phyloP scores from a whole-genome alignment of 805 yeast genomes.

The Sugiyamaella mastotermitis region DNA sequence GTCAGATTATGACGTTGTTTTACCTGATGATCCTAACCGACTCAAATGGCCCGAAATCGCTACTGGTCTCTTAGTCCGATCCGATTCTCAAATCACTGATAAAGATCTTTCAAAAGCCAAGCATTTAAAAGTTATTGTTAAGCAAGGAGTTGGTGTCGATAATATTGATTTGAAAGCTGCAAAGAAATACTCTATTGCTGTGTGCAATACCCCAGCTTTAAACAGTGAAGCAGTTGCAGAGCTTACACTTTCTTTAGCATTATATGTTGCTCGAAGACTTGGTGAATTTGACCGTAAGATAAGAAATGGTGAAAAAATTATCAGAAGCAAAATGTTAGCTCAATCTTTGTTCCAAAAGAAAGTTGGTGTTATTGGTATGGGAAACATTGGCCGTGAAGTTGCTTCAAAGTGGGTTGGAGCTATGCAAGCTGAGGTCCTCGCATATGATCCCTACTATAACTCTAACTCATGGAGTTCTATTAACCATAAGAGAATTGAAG shows the following conservation, averaged over 20 bases:
- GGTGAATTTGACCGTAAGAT: constrained; percentile 8
- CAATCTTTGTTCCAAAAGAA: constrained; percentile 6
- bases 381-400: constrained; percentile 9
- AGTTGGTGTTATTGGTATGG: constrained; percentile 10
- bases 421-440: constrained; percentile 8
- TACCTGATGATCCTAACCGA: constrained; percentile 3
- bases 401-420: constrained; percentile 11
- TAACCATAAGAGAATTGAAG: constrained; percentile 5
- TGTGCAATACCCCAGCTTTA: constrained; percentile 10
- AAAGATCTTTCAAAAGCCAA: constrained; percentile 4
- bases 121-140: constrained; percentile 6
- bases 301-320: constrained; percentile 6
- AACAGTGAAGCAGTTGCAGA: constrained; percentile 11
- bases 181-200: constrained; percentile 4
- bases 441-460: constrained; percentile 9
- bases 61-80: constrained; percentile 3
- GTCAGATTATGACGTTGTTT: constrained; percentile 2
- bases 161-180: constrained; percentile 8
- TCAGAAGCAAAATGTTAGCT: constrained; percentile 10
- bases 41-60: constrained; percentile 7
- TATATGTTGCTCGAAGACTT: constrained; percentile 4
- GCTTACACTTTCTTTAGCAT: constrained; percentile 7
- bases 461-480: constrained; percentile 4
- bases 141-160: constrained; percentile 10
- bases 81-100: constrained; percentile 7